Percentiles rank a stretch among this genome's conserved stretches.
Conservation (phyloP, 2,329 filamentous ascomycete genomes). For the Penicillium verrucosum region DNA sequence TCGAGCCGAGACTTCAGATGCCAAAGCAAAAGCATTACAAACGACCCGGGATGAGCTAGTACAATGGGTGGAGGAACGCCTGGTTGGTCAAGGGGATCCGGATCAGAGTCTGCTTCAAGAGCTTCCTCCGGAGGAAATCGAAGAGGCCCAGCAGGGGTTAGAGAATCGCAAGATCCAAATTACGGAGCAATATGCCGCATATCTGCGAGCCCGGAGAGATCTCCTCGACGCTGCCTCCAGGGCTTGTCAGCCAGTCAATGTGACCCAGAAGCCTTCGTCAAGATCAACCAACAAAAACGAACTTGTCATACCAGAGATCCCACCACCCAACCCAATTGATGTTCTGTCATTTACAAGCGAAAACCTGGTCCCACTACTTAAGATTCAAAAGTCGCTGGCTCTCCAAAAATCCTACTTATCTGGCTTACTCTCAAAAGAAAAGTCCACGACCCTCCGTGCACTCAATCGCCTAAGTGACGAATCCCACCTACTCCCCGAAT, state of each 20-base stretch:
- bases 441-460: slow-evolving; percentile 33
- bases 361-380: slow-evolving; percentile 34
- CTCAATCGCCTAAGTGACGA: slow-evolving; percentile 43
- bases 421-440: slow-evolving; percentile 39
- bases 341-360: slow-evolving; percentile 34
- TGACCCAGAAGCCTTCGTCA: slow-evolving; percentile 21
- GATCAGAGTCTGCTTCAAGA: slow-evolving; percentile 30
- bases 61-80: slow-evolving; percentile 51
- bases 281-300: slow-evolving; percentile 17
- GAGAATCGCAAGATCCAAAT: slow-evolving; percentile 35
- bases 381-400: slow-evolving; percentile 36
- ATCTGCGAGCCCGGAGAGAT: slow-evolving; percentile 36
- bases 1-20: slow-evolving; percentile 8
- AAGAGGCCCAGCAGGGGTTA: slow-evolving; percentile 28
- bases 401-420: slow-evolving; percentile 39
- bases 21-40: slow-evolving; percentile 40
- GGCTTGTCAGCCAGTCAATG: slow-evolving; percentile 34
- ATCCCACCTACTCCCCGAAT: slow-evolving; percentile 44
- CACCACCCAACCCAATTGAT: slow-evolving; percentile 27
- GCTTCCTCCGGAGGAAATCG: slow-evolving; percentile 30
- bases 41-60: slow-evolving; percentile 49
- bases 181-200: slow-evolving; percentile 34
- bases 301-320: slow-evolving; percentile 10
- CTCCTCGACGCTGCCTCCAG: slow-evolving; percentile 36
- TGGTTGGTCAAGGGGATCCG: slow-evolving; percentile 37